Percentiles rank a stretch among this genome's conserved stretches.
Conservation (phyloP, 805 yeast genomes). For the Hanseniaspora pseudoguilliermondii region DNA sequence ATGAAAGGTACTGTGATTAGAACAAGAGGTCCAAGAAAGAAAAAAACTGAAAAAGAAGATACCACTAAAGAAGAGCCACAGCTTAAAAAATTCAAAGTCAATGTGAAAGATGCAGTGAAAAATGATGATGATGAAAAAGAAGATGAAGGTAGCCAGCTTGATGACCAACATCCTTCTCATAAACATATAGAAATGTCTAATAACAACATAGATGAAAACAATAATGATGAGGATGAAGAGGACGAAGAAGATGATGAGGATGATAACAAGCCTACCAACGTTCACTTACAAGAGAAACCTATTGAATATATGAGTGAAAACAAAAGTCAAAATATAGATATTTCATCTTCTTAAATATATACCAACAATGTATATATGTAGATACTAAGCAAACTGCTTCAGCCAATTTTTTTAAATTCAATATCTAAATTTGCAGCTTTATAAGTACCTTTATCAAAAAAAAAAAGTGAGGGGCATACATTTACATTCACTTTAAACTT, state of each 20-base stretch:
- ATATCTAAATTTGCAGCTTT: no score
- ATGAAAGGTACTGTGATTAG: constrained; percentile 27
- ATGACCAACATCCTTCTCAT: no score
- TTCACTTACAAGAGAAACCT: no score
- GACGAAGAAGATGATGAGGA: not conserved
- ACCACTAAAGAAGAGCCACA: constrained; percentile 13
- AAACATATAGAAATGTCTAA: constrained; percentile 15
- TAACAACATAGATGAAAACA: constrained; percentile 11
- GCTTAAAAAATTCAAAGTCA: constrained; percentile 14
- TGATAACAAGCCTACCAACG: constrained; percentile 13
- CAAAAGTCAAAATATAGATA: no score
- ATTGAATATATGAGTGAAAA: no score
- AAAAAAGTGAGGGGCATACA: no score
- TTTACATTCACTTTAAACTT: no score
- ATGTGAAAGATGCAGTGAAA: constrained; percentile 22
- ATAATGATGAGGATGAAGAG: constrained; percentile 8
- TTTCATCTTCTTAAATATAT: no score
- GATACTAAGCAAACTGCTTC: no score
- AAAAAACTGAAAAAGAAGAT: constrained; percentile 15
- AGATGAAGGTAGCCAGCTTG: constrained; percentile 1
- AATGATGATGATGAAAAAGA: constrained; percentile 20
- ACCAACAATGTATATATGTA: no score
- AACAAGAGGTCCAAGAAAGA: constrained; percentile 18
- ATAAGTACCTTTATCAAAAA: no score
- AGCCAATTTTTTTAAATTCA: no score